Evolutionary conservation across 768 basidiomycete species (phyloP), one percentile per base, ranked within the genome.

Genomic region (Lepiota venenata): DNA sequence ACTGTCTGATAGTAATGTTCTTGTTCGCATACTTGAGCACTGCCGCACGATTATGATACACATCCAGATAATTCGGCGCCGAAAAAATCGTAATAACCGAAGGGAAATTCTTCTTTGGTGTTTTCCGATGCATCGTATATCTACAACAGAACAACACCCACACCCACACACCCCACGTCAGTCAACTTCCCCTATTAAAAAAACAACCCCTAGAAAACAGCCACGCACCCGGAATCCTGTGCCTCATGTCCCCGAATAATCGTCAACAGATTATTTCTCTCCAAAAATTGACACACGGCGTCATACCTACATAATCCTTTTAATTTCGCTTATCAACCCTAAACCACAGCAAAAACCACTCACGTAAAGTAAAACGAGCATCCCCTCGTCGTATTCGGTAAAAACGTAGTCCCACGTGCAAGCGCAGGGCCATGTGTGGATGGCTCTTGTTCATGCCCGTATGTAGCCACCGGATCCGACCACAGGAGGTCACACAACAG

Each of bases 61-160:
- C 90, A 66, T 98, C 96, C 57, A 97, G 83, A 68, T 97, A 98
- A 66, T 97, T 95, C 10, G 96, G 96, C 1, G 95, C 96, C 15
- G 91, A 93, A 74, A 99, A 99, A 61, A 99, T 92, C 36, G 95
- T 98, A 74, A 98, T 97, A 29, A 98, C 91, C 0, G 92, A 91
- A 0, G 95, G 94, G 71, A 98, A 98, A 56, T 92, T 93, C 64
- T 92, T 95, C 37, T 87, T 89, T 42, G 91, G 91, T 0, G 96
- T 97, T 71, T 95, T 95, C 58, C 91, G 84, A 69, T 93, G 89
- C 94, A 98, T 98, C 49, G 88, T 88, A 64, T 91, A 94, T 10
- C 89, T 89, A 32, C 32, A 59, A 64, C 46, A 25, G n/a, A 25
- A 25, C 25, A 25, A 25, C 5, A 2, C 25, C 25, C 25, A 2